Base-by-base conservation (phyloP, 1,139 yeast species). In the Geotrichum carabidarum region DNA sequence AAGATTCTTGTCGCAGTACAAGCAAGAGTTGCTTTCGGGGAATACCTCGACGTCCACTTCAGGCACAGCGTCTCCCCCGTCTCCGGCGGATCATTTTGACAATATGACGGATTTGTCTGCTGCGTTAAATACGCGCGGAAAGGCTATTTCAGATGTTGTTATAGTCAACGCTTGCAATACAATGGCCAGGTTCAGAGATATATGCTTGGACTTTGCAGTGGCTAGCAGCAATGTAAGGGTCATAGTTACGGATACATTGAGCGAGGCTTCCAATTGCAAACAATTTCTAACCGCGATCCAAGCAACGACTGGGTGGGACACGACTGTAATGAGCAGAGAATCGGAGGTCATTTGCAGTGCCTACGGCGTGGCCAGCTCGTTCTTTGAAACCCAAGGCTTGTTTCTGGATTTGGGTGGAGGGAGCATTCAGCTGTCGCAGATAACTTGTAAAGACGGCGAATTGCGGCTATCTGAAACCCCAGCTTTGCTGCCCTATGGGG, bases 351-450 rank as follows among this genome's bases (percentile, higher is more conserved):
- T 75, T 57, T 76, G 82, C 8, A 86, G 84, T 9, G 81, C 84
- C 0, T 80, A 78, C 61, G 88, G 89, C 30, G 86, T 83, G 9
- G 84, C 85, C 0, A 81, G 87, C 0, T 81, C 86, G 0, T 82
- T 82, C 64, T 78, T 80, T 63, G 77, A 78, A 32, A 77, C 81
- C 1, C 76, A 79, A 27, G 89, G 89, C 1, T 66, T 83, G 18
- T 82, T 80, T 62, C 75, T 83, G 77, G 88, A 84, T 62, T 70
- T 84, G 45, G 86, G 87, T 5, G 86, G 86, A 36, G 86, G 86
- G 0, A 77, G 82, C 9, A 75, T 81, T 0, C 86, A 82, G 59
- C 62, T 84, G 30, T 81, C 85, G 43, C 83, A 89, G 87, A 78
- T 83, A 31, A 72, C 75, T 54, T 77, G 82, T 48, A 68, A 70